These are phyloP conservation scores for Umbelopsis sp. DNA, from an alignment of 192 early-diverging fungal species.

Conservation along the genomic window DNA sequence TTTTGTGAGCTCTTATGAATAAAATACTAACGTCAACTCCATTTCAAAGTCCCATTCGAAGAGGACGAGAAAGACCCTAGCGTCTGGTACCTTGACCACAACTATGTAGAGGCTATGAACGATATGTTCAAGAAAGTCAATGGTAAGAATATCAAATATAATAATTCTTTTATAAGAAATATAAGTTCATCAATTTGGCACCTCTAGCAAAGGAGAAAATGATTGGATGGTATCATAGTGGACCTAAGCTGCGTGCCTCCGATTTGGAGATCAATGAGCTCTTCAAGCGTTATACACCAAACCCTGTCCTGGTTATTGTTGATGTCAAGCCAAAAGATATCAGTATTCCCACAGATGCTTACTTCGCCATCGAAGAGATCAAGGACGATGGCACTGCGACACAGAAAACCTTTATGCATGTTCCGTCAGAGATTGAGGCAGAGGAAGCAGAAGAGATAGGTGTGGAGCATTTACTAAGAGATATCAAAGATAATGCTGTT, in stretches of 20 bases:
- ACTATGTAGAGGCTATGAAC: slow-evolving; percentile 99
- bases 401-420: slow-evolving; percentile 96
- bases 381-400: slow-evolving; percentile 98
- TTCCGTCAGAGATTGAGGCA: slow-evolving; percentile 93
- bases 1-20: not conserved
- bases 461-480: slow-evolving; percentile 96
- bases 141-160: slow-evolving; percentile 56
- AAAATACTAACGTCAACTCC: not conserved
- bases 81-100: slow-evolving; percentile 99
- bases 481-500: slow-evolving; percentile 97
- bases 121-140: slow-evolving; percentile 99
- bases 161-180: not conserved
- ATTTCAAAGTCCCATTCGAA: slow-evolving; percentile 92
- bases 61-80: slow-evolving; percentile 98
- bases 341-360: slow-evolving; percentile 95
- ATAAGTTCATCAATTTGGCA: not conserved
- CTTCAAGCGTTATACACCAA: slow-evolving; percentile 92
- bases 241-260: slow-evolving; percentile 93
- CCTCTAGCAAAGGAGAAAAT: slow-evolving; percentile 86
- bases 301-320: slow-evolving; percentile 97
- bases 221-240: slow-evolving; percentile 99
- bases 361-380: slow-evolving; percentile 97
- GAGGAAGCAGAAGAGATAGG: slow-evolving; percentile 99
- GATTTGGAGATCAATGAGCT: slow-evolving; percentile 98
- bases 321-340: slow-evolving; percentile 94